Evolutionary conservation across 2,329 filamentous ascomycete species (phyloP).

Genomic region (Diaporthe humulicola): DNA sequence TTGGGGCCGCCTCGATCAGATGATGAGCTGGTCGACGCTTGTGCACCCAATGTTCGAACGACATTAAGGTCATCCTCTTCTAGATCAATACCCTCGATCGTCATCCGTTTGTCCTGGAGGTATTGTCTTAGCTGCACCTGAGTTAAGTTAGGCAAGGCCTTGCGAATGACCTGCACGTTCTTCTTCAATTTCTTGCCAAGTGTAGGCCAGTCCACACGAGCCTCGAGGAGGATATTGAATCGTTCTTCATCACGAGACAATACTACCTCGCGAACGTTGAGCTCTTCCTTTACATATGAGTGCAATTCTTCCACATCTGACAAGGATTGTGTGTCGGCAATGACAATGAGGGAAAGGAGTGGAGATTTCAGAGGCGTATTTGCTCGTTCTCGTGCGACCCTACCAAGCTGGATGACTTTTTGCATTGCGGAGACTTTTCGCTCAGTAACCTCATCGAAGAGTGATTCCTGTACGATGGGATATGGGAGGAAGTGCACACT

Average conservation of each 20-base stretch:
- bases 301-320: slow-evolving; percentile 88
- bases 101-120: slow-evolving; percentile 79
- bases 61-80: slow-evolving; percentile 86
- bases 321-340: slow-evolving; percentile 84
- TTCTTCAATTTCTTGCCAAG: slow-evolving; percentile 98
- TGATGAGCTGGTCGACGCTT: slow-evolving; percentile 57
- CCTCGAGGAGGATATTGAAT: slow-evolving; percentile 92
- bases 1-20: slow-evolving; percentile 74
- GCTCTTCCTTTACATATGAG: slow-evolving; percentile 87
- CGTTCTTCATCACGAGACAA: slow-evolving; percentile 88
- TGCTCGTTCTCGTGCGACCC: slow-evolving; percentile 86
- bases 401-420: slow-evolving; percentile 90
- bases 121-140: slow-evolving; percentile 86
- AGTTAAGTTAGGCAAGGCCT: slow-evolving; percentile 82
- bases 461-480: slow-evolving; percentile 87
- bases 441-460: slow-evolving; percentile 89
- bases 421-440: slow-evolving; percentile 92
- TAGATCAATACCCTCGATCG: slow-evolving; percentile 87
- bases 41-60: slow-evolving; percentile 74
- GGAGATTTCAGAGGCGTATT: slow-evolving; percentile 91
- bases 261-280: slow-evolving; percentile 87
- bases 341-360: slow-evolving; percentile 88
- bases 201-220: slow-evolving; percentile 90
- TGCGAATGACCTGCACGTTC: slow-evolving; percentile 90
- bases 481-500: slow-evolving; percentile 94